Conservation (phyloP, 164 flowering plant genomes). For the Vitis rupestris region DNA sequence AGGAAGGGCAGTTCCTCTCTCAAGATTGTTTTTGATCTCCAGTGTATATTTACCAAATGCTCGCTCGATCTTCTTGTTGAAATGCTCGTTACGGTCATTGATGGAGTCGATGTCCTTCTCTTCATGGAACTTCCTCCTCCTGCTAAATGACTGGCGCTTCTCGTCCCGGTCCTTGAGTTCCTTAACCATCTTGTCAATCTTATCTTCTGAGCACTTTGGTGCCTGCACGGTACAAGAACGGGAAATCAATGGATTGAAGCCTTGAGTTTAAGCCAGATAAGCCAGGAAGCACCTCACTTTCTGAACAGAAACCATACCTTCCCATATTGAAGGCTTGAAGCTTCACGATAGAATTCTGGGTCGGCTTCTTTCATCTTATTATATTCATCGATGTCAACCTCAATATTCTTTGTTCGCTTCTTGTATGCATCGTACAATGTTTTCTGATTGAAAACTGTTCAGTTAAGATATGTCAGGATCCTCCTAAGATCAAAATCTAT, state of each 20-base stretch:
- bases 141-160: conserved; percentile 73
- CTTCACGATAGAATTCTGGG: conserved; percentile 96
- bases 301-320: conserved; percentile 44
- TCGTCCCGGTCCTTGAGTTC: conserved; percentile 82
- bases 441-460: conserved; percentile 90
- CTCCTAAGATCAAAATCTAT: no score
- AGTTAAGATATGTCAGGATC: neutral
- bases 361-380: conserved; percentile 85
- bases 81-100: conserved; percentile 97
- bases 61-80: conserved; percentile 98
- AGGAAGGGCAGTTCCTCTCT: conserved; percentile 96
- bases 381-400: conserved; percentile 78
- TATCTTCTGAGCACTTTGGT: conserved; percentile 77
- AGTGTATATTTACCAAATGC: conserved; percentile 95
- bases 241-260: neutral
- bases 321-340: conserved; percentile 96
- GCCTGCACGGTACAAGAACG: conserved; percentile 38
- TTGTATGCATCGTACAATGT: conserved; percentile 89
- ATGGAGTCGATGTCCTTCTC: conserved; percentile 98
- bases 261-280: neutral
- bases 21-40: conserved; percentile 98
- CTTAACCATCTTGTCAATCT: conserved; percentile 83
- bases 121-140: conserved; percentile 88
- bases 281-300: neutral
- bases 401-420: conserved; percentile 81